phyloP scores from a whole-genome alignment of 805 yeast genomes.

The Saccharomycopsis oosterbeekiorum region DNA sequence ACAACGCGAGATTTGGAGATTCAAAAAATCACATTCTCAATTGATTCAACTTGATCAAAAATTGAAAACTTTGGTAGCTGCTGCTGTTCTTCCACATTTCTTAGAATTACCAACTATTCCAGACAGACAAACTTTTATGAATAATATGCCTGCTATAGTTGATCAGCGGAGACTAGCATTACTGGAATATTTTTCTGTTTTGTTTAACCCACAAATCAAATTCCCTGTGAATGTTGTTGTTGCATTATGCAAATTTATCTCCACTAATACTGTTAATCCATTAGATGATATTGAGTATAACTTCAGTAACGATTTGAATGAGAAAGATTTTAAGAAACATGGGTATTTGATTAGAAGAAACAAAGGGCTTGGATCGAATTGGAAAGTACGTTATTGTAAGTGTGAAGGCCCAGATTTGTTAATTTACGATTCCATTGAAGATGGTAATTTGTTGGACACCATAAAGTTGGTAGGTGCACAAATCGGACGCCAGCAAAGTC shows the following conservation, averaged over 20 bases:
- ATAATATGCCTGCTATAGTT: slow-evolving; percentile 54
- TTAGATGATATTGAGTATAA: slow-evolving; percentile 38
- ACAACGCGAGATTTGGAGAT: slow-evolving; percentile 63
- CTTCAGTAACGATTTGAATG: slow-evolving; percentile 21
- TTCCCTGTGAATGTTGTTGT: slow-evolving; percentile 43
- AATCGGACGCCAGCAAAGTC: slow-evolving; percentile 39
- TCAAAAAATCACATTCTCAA: slow-evolving; percentile 53
- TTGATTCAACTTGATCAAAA: slow-evolving; percentile 52
- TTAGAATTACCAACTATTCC: slow-evolving; percentile 57
- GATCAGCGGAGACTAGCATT: slow-evolving; percentile 48
- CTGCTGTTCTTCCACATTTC: slow-evolving; percentile 32
- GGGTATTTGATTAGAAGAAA: slow-evolving; percentile 57
- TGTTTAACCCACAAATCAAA: slow-evolving; percentile 43
- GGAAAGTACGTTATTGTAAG: slow-evolving; percentile 66
- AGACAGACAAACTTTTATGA: slow-evolving; percentile 46
- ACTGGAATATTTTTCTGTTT: slow-evolving; percentile 47
- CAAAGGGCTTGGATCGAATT: slow-evolving; percentile 50
- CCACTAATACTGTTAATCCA: slow-evolving; percentile 56
- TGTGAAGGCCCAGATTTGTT: slow-evolving; percentile 50
- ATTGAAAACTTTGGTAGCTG: slow-evolving; percentile 24
- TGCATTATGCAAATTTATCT: slow-evolving; percentile 53
- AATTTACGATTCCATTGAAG: slow-evolving; percentile 42
- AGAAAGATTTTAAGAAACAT: slow-evolving; percentile 44
- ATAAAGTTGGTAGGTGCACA: slow-evolving; percentile 42
- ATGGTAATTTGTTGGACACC: slow-evolving; percentile 44